A percentile compares a stretch with the other conserved stretches of the same genome.
Evolutionary conservation across 805 yeast species (phyloP).

Genomic region (Starmerella roubikii): DNA sequence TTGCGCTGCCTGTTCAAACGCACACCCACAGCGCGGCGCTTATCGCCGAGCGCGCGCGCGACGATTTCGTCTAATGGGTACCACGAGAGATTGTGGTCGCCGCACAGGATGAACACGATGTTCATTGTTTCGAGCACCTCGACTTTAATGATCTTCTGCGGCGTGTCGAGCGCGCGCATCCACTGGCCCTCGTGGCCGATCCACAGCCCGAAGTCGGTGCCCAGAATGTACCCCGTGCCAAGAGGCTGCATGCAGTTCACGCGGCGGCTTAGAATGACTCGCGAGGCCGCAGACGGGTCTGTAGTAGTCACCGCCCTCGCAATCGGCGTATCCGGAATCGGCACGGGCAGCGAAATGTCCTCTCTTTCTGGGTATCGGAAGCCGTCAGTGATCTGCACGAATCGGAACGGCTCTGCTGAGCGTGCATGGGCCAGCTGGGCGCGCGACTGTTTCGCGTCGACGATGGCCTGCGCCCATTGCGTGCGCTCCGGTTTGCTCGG

Average conservation of each 20-base stretch:
- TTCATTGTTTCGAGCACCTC: constrained; percentile 45
- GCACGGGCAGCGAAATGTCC: constrained; percentile 28
- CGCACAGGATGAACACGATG: constrained; percentile 40
- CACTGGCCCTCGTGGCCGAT: constrained; percentile 33
- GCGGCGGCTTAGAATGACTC: constrained; percentile 24
- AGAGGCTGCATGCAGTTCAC: constrained; percentile 36
- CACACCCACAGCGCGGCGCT: constrained; percentile 33
- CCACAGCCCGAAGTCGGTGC: constrained; percentile 51
- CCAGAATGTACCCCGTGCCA: constrained; percentile 32
- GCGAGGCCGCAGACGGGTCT: constrained; percentile 11
- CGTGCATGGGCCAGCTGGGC: constrained; percentile 25
- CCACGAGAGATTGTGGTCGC: constrained; percentile 46
- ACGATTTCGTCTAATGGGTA: constrained; percentile 50
- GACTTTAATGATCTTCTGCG: constrained; percentile 33
- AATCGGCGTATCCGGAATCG: constrained; percentile 24
- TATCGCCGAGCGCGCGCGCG: constrained; percentile 18
- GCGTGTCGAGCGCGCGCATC: constrained; percentile 38
- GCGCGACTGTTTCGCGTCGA: constrained; percentile 33
- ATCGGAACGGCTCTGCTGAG: constrained; percentile 40
- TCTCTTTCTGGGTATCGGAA: constrained; percentile 52
- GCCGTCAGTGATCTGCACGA: constrained; percentile 42
- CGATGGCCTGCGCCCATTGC: constrained; percentile 43
- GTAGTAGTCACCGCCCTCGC: constrained; percentile 23
- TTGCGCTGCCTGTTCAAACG: constrained; percentile 28
- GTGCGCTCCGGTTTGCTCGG: constrained; percentile 33